Conservation (phyloP, 2,329 filamentous ascomycete species). For the Daldinia eschscholtzii region DNA sequence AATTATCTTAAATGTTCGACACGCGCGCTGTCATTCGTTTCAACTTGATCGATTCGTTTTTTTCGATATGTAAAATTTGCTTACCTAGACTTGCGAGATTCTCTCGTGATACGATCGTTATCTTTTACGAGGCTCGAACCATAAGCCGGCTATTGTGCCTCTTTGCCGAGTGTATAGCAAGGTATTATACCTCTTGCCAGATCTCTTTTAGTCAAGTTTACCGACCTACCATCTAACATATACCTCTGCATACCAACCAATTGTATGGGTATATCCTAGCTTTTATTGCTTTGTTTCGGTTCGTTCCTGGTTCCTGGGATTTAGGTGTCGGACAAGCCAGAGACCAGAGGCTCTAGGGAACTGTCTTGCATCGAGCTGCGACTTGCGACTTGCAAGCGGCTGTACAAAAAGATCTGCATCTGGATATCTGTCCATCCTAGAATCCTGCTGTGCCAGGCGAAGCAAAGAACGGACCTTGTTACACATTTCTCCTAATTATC, state of each 20-base stretch:
- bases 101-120: conserved; percentile 7
- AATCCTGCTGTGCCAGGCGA: conserved; percentile 30
- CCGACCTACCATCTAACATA: conserved; percentile 9
- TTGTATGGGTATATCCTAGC: conserved; percentile 27
- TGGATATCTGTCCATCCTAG: conserved; percentile 43
- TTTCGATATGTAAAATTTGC: conserved; percentile 23
- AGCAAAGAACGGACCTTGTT: conserved; percentile 40
- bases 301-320: conserved; percentile 28
- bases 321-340: conserved; percentile 35
- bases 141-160: conserved; percentile 13
- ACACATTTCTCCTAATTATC: conserved; percentile 31
- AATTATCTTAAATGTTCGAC: conserved; percentile 20
- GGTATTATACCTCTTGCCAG: conserved; percentile 9
- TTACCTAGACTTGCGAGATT: conserved; percentile 12
- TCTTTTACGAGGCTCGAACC: conserved; percentile 10
- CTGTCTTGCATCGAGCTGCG: conserved; percentile 41
- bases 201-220: conserved; percentile 17
- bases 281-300: conserved; percentile 17
- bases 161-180: neutral
- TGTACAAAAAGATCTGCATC: conserved; percentile 42
- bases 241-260: conserved; percentile 14
- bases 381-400: conserved; percentile 38
- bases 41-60: conserved; percentile 18
- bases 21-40: conserved; percentile 8
- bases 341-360: conserved; percentile 14